Percentiles rank a stretch among this genome's conserved stretches.
Evolutionary conservation across 176 grass and related monocot genomes (phyloP).

Genomic region (Oropetium thomaeum): DNA sequence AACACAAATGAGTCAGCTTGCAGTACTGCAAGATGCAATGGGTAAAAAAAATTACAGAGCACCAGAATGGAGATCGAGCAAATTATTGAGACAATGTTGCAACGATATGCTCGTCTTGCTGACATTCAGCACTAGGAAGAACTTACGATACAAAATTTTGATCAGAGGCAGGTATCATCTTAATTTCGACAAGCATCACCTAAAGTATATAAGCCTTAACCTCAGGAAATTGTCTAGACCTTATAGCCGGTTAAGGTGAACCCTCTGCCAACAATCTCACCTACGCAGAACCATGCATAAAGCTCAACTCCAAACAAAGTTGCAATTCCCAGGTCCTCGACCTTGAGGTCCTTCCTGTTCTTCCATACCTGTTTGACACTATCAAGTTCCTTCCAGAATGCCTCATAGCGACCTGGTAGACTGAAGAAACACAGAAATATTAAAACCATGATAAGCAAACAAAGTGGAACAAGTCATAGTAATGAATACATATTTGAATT

Average conservation of each 20-base stretch:
- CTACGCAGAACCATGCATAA: slow-evolving; percentile 76
- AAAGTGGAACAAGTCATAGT: background rate
- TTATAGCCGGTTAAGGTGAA: slow-evolving; percentile 86
- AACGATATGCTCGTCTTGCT: slow-evolving; percentile 57
- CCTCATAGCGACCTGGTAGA: slow-evolving; percentile 72
- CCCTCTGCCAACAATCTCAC: slow-evolving; percentile 79
- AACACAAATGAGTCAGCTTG: slow-evolving; percentile 5
- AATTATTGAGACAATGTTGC: slow-evolving; percentile 67
- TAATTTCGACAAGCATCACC: slow-evolving; percentile 47
- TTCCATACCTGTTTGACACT: slow-evolving; percentile 69
- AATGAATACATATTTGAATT: background rate
- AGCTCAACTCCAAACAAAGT: slow-evolving; percentile 78
- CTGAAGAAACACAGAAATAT: slow-evolving; percentile 45
- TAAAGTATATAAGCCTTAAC: slow-evolving; percentile 18
- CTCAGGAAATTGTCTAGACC: slow-evolving; percentile 44
- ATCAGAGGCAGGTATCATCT: slow-evolving; percentile 44
- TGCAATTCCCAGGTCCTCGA: slow-evolving; percentile 69
- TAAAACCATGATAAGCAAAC: slow-evolving; percentile 12
- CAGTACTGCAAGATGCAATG: background rate
- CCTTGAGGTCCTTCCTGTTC: slow-evolving; percentile 68
- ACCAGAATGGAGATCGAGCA: slow-evolving; percentile 42
- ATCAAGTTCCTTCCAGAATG: slow-evolving; percentile 87
- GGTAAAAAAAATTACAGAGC: slow-evolving; percentile 14
- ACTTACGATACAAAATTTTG: slow-evolving; percentile 60
- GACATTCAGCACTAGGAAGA: slow-evolving; percentile 41